Conservation (phyloP, 2,329 filamentous ascomycete species). For the Cytospora schulzeri region DNA sequence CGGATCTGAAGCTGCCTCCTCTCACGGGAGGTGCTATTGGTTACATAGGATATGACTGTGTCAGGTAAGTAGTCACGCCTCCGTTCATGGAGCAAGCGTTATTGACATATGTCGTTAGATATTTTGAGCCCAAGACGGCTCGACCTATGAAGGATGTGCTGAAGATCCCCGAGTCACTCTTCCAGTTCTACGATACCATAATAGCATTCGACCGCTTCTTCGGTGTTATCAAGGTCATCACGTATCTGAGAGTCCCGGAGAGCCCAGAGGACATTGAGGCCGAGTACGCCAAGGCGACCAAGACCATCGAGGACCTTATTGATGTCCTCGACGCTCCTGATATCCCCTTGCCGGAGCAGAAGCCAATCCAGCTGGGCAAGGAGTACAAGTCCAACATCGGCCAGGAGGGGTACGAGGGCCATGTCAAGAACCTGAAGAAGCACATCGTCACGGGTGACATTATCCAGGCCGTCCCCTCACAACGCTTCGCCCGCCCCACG, state of each 20-base stretch:
- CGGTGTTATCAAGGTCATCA: slow-evolving; percentile 90
- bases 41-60: slow-evolving; percentile 96
- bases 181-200: slow-evolving; percentile 96
- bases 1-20: slow-evolving; percentile 79
- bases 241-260: slow-evolving; percentile 71
- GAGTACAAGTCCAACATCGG: slow-evolving; percentile 93
- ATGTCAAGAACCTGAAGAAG: slow-evolving; percentile 82
- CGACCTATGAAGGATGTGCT: slow-evolving; percentile 86
- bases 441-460: slow-evolving; percentile 93
- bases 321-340: slow-evolving; percentile 72
- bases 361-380: slow-evolving; percentile 70
- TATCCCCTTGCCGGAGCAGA: slow-evolving; percentile 76
- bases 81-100: neutral
- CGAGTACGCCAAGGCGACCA: slow-evolving; percentile 70
- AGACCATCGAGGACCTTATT: slow-evolving; percentile 67
- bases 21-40: slow-evolving; percentile 92
- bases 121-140: slow-evolving; percentile 97
- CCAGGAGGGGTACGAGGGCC: slow-evolving; percentile 82
- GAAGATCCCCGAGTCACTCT: slow-evolving; percentile 87
- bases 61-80: slow-evolving; percentile 51
- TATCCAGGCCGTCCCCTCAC: slow-evolving; percentile 95
- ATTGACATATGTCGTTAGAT: slow-evolving; percentile 42
- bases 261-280: slow-evolving; percentile 58
- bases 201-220: slow-evolving; percentile 94
- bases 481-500: slow-evolving; percentile 87